Evolutionary conservation across 257 asterid genomes (phyloP).

Genomic region (Capsicum pubescens): DNA sequence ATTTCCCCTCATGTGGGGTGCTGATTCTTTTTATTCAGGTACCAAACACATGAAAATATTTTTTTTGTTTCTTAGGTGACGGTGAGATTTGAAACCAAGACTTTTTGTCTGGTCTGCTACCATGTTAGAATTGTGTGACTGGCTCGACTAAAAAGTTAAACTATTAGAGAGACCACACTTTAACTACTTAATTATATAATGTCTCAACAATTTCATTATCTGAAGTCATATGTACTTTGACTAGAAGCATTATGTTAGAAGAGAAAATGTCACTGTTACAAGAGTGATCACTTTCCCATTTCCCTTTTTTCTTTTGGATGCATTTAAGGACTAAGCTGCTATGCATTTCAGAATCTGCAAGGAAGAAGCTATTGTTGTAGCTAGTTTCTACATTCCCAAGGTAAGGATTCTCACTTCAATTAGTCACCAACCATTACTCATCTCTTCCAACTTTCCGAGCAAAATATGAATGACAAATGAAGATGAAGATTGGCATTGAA

Average conservation of each 20-base stretch:
- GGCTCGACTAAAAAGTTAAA: no score
- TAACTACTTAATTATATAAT: no score
- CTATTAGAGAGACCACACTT: no score
- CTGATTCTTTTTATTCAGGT: not conserved
- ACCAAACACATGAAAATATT: not conserved
- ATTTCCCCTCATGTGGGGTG: no score
- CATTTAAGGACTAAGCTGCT: not conserved
- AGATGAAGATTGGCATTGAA: not conserved
- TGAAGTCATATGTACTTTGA: no score
- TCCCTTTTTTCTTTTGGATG: not conserved
- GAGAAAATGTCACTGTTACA: no score
- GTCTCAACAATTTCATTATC: no score
- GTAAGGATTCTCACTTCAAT: not conserved
- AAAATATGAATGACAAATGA: constrained; percentile 11
- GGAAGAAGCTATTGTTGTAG: not conserved
- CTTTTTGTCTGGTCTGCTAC: not conserved
- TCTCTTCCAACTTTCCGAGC: not conserved
- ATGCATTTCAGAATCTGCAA: not conserved
- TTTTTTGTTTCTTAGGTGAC: not conserved
- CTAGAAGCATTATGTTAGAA: no score
- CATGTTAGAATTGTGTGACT: not conserved
- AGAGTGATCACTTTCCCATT: no score
- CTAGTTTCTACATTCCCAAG: not conserved
- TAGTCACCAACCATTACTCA: constrained; percentile 2
- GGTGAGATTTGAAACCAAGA: not conserved